Percentiles rank a stretch among this genome's conserved stretches.
These are phyloP conservation scores for Penicillium tannophilum DNA, from an alignment of 495 filamentous ascomycete genomes.

Conservation along the genomic window DNA sequence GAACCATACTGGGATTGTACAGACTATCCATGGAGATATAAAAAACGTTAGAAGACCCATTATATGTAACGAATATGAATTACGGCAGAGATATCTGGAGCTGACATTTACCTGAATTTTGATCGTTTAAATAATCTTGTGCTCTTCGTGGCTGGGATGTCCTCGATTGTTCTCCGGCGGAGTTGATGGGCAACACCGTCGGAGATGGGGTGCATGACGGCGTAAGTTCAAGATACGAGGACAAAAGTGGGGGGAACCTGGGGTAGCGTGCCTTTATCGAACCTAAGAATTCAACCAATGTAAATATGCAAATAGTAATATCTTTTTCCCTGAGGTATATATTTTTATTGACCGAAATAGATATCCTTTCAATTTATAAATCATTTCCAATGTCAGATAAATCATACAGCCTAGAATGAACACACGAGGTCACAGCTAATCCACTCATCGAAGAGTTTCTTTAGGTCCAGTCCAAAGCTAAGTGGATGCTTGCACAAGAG, in stretches of 20 bases:
- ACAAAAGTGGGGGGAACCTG: constrained; percentile 1
- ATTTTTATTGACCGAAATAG: neutral
- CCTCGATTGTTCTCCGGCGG: constrained; percentile 3
- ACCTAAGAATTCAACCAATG: neutral
- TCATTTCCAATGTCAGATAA: neutral
- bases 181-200: constrained; percentile 5
- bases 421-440: neutral
- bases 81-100: neutral
- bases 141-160: neutral
- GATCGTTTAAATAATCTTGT: neutral
- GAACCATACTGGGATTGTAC: constrained; percentile 19
- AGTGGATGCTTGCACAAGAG: constrained; percentile 4
- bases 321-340: too few species aligned
- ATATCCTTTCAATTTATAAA: neutral
- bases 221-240: neutral
- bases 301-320: neutral
- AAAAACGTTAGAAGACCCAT: constrained; percentile 20
- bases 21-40: constrained; percentile 19
- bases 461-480: neutral
- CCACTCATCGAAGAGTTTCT: too few species aligned
- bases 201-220: constrained; percentile 4
- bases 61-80: neutral
- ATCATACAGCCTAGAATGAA: neutral
- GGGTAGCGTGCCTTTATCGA: neutral
- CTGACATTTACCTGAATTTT: neutral